These are phyloP conservation scores for Eucalyptus urophylla DNA, from an alignment of 345 rosid species.

Conservation along the genomic window DNA sequence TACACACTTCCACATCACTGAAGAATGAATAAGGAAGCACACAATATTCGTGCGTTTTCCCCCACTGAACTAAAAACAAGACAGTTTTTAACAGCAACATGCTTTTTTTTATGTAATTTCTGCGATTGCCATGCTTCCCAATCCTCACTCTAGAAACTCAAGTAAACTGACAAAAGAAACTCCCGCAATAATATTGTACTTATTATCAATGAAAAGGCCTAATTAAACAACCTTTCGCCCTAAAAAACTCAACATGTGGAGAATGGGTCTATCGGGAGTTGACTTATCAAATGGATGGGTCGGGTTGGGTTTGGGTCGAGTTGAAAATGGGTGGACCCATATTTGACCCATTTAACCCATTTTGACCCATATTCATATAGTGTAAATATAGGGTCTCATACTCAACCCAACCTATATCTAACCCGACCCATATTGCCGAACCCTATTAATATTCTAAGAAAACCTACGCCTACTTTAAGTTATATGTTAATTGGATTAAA, in stretches of 20 bases:
- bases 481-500: too few relatives aligned
- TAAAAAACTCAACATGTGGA: neutral
- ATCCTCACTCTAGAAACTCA: neutral
- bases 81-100: neutral
- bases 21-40: neutral
- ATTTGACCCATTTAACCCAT: too few relatives aligned
- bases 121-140: neutral
- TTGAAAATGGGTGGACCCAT: too few relatives aligned
- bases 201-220: neutral
- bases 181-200: neutral
- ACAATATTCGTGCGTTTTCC: neutral
- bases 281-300: too few relatives aligned
- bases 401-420: too few relatives aligned
- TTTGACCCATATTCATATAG: too few relatives aligned
- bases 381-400: too few relatives aligned
- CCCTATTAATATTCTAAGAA: too few relatives aligned
- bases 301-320: fast-evolving
- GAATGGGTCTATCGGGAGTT: neutral
- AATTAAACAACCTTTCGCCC: neutral
- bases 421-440: too few relatives aligned
- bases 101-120: neutral
- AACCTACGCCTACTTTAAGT: too few relatives aligned
- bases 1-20: neutral
- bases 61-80: neutral
- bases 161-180: neutral